These are phyloP conservation scores for Gelatoporia subvermispora DNA, from an alignment of 768 basidiomycete species.

Conservation along the genomic window DNA sequence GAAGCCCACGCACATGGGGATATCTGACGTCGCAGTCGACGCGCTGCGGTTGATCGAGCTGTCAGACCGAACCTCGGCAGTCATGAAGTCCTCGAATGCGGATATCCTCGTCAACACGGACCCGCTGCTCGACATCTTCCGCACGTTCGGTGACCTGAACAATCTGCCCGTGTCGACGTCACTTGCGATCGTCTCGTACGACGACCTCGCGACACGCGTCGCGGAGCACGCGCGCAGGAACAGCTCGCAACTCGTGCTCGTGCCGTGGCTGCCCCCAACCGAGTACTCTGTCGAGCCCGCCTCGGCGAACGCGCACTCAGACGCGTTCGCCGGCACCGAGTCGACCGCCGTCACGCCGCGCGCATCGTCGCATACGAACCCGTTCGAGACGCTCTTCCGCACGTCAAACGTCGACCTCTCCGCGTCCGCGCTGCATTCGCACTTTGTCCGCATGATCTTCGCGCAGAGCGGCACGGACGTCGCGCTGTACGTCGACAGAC, in stretches of 20 bases:
- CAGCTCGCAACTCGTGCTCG: conserved; percentile 67
- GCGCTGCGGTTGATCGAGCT: conserved; percentile 86
- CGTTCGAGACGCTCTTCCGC: conserved; percentile 69
- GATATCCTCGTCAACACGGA: conserved; percentile 70
- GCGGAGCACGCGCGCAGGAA: conserved; percentile 57
- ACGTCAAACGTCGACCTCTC: conserved; percentile 32
- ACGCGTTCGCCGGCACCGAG: conserved; percentile 10
- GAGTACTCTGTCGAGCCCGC: conserved; percentile 5
- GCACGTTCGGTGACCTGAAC: conserved; percentile 72
- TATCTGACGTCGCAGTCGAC: conserved; percentile 44
- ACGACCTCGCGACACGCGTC: conserved; percentile 68
- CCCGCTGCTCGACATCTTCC: conserved; percentile 67
- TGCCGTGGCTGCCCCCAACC: conserved; percentile 70
- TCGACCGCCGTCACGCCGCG: conserved; percentile 16
- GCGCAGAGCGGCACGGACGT: conserved; percentile 67
- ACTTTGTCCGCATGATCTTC: conserved; percentile 82
- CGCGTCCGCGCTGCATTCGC: conserved; percentile 60
- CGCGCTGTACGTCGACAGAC: conserved; percentile 72
- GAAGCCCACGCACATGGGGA: not conserved
- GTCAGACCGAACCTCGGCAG: conserved; percentile 58
- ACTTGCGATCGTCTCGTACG: conserved; percentile 71
- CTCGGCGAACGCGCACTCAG: conserved; percentile 8
- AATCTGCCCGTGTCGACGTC: conserved; percentile 59
- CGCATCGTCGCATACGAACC: conserved; percentile 39
- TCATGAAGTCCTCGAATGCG: conserved; percentile 60